Conservation (phyloP, 495 filamentous ascomycete species). For the Letharia lupina region DNA sequence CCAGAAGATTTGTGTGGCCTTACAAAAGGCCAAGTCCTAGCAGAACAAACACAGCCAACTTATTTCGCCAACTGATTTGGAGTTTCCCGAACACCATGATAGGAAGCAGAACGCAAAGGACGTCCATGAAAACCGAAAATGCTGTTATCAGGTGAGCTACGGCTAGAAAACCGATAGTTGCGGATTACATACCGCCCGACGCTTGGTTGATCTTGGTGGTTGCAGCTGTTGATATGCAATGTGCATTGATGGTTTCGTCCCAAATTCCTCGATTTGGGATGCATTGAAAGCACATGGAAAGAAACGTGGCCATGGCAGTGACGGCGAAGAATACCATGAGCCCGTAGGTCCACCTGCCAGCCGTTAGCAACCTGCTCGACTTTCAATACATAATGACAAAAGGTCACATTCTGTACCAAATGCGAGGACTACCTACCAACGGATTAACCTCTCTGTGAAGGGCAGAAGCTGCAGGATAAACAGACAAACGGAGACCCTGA, state of each 20-base stretch:
- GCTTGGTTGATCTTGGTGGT: background rate
- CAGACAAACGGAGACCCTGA: slow-evolving; percentile 2
- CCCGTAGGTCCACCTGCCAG: background rate
- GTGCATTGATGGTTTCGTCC: background rate
- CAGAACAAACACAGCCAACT: background rate
- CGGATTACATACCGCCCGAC: background rate
- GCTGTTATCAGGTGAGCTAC: background rate
- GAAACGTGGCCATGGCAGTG: background rate
- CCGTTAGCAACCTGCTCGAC: background rate
- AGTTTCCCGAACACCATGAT: background rate
- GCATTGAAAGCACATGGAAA: background rate
- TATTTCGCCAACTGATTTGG: background rate
- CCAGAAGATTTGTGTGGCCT: background rate
- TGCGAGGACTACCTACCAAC: background rate
- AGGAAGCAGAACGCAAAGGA: background rate
- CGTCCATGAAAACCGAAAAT: background rate
- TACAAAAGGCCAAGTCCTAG: background rate
- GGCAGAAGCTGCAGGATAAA: slow-evolving; percentile 1
- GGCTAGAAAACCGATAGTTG: background rate
- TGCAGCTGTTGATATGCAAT: background rate
- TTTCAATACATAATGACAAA: background rate
- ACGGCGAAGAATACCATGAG: background rate
- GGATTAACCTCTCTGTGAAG: background rate
- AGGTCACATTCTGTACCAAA: background rate
- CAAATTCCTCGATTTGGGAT: background rate